phyloP scores from a whole-genome alignment of 805 yeast genomes.

The Wickerhamiella kurtzmanii region DNA sequence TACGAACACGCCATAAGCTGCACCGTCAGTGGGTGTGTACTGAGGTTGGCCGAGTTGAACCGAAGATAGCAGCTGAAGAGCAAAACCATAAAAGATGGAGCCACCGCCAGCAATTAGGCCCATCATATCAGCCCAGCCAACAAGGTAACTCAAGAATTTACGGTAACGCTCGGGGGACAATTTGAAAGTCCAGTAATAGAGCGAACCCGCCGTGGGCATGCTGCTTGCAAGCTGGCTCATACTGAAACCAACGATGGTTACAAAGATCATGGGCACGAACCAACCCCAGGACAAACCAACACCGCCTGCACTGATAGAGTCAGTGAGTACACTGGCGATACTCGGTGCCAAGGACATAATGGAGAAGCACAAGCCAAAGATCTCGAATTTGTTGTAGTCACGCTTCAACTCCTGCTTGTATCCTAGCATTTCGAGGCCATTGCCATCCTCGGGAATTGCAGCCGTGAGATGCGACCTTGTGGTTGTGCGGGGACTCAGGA shows the following conservation, averaged over 20 bases:
- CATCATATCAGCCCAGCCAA: constrained; percentile 52
- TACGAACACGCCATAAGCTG: constrained; percentile 49
- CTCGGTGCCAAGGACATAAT: constrained; percentile 52
- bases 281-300: constrained; percentile 60
- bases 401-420: constrained; percentile 53
- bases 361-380: constrained; percentile 55
- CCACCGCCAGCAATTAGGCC: constrained; percentile 53
- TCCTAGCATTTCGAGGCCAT: constrained; percentile 36
- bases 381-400: constrained; percentile 43
- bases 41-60: constrained; percentile 32
- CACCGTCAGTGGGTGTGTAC: constrained; percentile 37
- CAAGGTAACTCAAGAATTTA: constrained; percentile 42
- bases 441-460: constrained; percentile 17
- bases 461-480: neutral
- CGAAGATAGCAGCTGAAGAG: constrained; percentile 36
- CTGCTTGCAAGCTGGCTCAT: constrained; percentile 54
- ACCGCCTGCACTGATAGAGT: constrained; percentile 47
- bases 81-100: constrained; percentile 56
- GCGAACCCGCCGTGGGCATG: constrained; percentile 61
- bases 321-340: constrained; percentile 38
- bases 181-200: constrained; percentile 52
- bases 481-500: neutral
- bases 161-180: constrained; percentile 43
- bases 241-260: constrained; percentile 40
- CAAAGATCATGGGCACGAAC: constrained; percentile 42